These are phyloP conservation scores for Boletus reticuloceps DNA, from an alignment of 768 basidiomycete species.

Conservation along the genomic window DNA sequence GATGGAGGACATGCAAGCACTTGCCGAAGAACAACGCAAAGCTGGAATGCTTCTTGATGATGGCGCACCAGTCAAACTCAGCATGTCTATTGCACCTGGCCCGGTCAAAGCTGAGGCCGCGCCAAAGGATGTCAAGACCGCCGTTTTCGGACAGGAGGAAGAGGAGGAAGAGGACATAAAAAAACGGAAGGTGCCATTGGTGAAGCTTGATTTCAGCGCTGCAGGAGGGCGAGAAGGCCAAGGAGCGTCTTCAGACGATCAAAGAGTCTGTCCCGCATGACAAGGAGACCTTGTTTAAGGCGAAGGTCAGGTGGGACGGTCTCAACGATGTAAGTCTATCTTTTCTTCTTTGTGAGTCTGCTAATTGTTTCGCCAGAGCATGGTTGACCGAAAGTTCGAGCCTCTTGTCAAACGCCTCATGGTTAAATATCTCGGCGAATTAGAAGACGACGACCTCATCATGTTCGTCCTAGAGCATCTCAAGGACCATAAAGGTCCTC, in stretches of 20 bases:
- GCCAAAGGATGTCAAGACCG: conserved; percentile 47
- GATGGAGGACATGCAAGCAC: conserved; percentile 93
- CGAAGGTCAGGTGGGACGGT: conserved; percentile 90
- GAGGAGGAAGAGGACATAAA: conserved; percentile 81
- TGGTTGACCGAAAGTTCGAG: conserved; percentile 85
- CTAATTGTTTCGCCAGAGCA: conserved; percentile 45
- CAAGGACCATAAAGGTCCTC: conserved; percentile 84
- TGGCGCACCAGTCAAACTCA: conserved; percentile 84
- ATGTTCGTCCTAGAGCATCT: conserved; percentile 93
- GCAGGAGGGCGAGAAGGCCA: conserved; percentile 79
- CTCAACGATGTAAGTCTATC: conserved; percentile 68
- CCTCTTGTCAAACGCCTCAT: conserved; percentile 81
- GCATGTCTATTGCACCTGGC: conserved; percentile 63
- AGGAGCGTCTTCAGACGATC: conserved; percentile 78
- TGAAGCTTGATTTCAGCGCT: conserved; percentile 86
- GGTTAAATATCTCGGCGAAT: conserved; percentile 84
- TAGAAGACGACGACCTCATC: conserved; percentile 91
- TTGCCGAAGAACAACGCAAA: conserved; percentile 88
- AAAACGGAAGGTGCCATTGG: conserved; percentile 83
- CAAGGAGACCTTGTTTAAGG: conserved; percentile 75
- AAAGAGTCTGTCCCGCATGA: conserved; percentile 71
- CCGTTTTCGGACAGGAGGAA: conserved; percentile 77
- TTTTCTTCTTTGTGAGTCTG: neutral
- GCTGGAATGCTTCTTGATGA: conserved; percentile 90
- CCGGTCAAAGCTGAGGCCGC: conserved; percentile 45